Conservation (phyloP, 345 rosid genomes). For the Aquilaria sinensis region DNA sequence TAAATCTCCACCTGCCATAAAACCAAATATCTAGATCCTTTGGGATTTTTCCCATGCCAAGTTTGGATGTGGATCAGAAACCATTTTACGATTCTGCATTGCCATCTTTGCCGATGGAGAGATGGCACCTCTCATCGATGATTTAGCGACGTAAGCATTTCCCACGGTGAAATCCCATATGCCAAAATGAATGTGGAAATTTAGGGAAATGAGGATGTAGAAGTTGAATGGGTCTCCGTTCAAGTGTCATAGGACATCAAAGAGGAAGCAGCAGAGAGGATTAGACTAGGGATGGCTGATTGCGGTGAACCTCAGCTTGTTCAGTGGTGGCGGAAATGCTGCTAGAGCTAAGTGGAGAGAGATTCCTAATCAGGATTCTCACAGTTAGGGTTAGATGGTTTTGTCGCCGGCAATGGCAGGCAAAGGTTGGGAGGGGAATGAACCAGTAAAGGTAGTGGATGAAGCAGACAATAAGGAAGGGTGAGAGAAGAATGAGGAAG, state of each 20-base stretch:
- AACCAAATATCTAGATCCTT: slow-evolving; percentile 38
- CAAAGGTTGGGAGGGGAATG: too few species aligned
- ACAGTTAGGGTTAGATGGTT: too few species aligned
- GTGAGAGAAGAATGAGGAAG: too few species aligned
- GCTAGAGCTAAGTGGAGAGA: too few species aligned
- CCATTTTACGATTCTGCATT: slow-evolving; percentile 68
- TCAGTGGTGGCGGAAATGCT: too few species aligned
- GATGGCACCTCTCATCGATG: slow-evolving; percentile 69
- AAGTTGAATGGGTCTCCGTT: slow-evolving; percentile 58
- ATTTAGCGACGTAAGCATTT: slow-evolving; percentile 53
- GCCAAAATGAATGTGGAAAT: slow-evolving; percentile 54
- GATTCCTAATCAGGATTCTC: too few species aligned
- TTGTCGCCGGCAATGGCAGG: too few species aligned
- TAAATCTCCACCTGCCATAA: slow-evolving; percentile 43
- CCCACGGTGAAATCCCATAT: slow-evolving; percentile 34
- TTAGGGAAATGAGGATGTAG: slow-evolving; percentile 74
- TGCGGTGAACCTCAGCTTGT: too few species aligned
- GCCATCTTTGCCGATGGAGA: slow-evolving; percentile 69
- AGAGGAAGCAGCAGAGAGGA: too few species aligned
- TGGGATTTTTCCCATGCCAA: slow-evolving; percentile 80
- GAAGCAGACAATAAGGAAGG: too few species aligned
- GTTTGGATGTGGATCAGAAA: slow-evolving; percentile 86
- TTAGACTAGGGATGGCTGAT: too few species aligned
- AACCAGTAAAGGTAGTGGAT: too few species aligned
- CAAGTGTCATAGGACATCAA: slow-evolving; percentile 88